Evolutionary conservation across 495 filamentous ascomycete genomes (phyloP), one percentile per base, ranked within the genome.

Genomic region (Lichina pygmaea): DNA sequence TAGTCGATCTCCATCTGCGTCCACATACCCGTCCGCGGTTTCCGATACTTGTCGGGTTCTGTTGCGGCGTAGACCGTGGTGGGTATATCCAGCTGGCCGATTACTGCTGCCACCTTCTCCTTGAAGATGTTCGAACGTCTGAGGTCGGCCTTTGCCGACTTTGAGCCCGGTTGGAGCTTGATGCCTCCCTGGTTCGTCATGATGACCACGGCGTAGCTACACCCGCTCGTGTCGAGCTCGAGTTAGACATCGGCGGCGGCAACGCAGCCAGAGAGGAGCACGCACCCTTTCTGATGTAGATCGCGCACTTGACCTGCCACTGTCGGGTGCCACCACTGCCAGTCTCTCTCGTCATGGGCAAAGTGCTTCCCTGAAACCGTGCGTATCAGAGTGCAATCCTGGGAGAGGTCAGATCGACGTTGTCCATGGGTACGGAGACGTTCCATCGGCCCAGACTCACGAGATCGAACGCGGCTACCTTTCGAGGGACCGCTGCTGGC

Each of bases 21-120:
- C 89, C 91, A 99, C 80, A 95, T 93, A 10, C 84, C 85, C 0
- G 62, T 62, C 42, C 89, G 65, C 9, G 89, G 89, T 55, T 99
- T 99, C 30, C 89, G 74, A 55, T 73, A 93, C 17, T 62, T 63
- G 50, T 94, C 83, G 45, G 75, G 71, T 16, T 60, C 72, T 0
- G 85, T 91, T 6, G 86, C 84, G 1, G 85, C 89, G 57, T 93
- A 91, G 8, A 95, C 57, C 37, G 67, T 75, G 17, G 84, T 61
- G 0, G 91, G 83, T 6, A 95, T 57, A 52, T 81, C 72, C 37
- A 94, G 70, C 24, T 76, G 64, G 38, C 55, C 65, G 50, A 95
- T 63, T 8, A 93, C 68, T 15, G 70, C 69, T 9, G 61, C 60
- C 50, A 75, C 71, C 50, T 86, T 85, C 44, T 73, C 66, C 55